Conservation (phyloP, 2,329 filamentous ascomycete species). For the Fusarium nisikadoi region DNA sequence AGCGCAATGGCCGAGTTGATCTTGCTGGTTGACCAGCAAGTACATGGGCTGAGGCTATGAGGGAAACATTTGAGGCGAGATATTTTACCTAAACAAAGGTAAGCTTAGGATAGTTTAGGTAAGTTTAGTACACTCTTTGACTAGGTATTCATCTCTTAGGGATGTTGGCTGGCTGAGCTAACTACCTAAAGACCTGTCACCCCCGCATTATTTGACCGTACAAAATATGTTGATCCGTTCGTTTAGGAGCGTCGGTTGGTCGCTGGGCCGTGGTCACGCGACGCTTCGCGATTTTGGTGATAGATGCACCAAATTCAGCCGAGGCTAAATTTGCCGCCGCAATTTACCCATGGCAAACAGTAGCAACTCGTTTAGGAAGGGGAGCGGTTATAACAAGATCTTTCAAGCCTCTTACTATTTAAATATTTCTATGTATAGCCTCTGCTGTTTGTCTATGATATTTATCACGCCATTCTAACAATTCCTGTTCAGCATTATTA, state of each 20-base stretch:
- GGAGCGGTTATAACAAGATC: accelerated
- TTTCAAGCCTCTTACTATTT: accelerated
- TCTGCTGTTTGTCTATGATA: accelerated
- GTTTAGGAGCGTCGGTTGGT: accelerated
- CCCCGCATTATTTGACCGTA: no score
- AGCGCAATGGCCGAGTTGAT: no score
- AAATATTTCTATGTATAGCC: accelerated
- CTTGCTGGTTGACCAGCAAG: no score
- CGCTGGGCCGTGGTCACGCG: neutral
- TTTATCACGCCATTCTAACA: accelerated
- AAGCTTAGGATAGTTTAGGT: neutral
- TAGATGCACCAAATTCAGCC: neutral
- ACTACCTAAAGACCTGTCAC: no score
- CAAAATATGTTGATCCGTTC: no score
- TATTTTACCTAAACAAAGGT: neutral
- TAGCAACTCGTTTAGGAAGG: accelerated
- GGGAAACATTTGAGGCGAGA: no score
- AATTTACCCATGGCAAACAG: neutral
- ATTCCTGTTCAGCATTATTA: accelerated
- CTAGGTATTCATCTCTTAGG: accelerated
- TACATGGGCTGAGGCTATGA: no score
- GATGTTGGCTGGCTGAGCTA: no score
- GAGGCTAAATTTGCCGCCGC: neutral
- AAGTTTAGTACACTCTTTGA: accelerated
- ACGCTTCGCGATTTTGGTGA: neutral